Base-by-base conservation (phyloP, 306 rosid species). In the Pachyrhizus erosus region DNA sequence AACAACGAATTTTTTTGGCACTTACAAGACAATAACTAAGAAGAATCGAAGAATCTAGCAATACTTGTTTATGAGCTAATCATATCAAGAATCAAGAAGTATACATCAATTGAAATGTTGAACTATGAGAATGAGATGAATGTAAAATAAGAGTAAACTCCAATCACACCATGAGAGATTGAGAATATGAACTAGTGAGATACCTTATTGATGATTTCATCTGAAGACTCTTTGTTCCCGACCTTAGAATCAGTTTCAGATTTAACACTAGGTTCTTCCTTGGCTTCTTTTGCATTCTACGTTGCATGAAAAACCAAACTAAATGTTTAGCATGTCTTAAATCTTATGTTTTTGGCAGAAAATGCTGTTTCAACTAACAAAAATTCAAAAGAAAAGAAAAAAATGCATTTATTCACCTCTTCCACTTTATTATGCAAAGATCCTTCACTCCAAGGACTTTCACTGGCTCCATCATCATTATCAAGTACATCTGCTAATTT, bases 241-340 rank as follows among this genome's bases (percentile, higher is more conserved):
- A 74, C 85, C 73, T 75, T 71, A 42, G 34, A 13, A 61, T 83
- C 92, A 57, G 80, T 40, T 83, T 89, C 94, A 69, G 94, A 74
- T 65, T 81, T 58, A 80, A 85, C 87, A 31, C 78, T 23, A 42
- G 86, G 81, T 81, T 90, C 89, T 80, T 83, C 89, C 51, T 73
- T 84, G 48, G 82, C 91, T 68, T 77, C 88, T 46, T 45, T 82
- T 79, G 77, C 82, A 69, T 84, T 89, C 97, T 91, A 70, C 70
- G 76, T 64, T 75, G 18, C 71, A 18, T 61, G 55, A 37, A 73
- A 77, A 77, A 17, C 5, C 24, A 79, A 64, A 54, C 54, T 46
- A 61, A 79, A 43, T 29, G 74, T 13, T 76, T 7, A 69, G 57
- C 31, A 75, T 74, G 80, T 64, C 65, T 62, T 73, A 86, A 70